A percentile compares a stretch with the other conserved stretches of the same genome.
Evolutionary conservation across 2,329 filamentous ascomycete species (phyloP).

Genomic region (Curvularia sp.): DNA sequence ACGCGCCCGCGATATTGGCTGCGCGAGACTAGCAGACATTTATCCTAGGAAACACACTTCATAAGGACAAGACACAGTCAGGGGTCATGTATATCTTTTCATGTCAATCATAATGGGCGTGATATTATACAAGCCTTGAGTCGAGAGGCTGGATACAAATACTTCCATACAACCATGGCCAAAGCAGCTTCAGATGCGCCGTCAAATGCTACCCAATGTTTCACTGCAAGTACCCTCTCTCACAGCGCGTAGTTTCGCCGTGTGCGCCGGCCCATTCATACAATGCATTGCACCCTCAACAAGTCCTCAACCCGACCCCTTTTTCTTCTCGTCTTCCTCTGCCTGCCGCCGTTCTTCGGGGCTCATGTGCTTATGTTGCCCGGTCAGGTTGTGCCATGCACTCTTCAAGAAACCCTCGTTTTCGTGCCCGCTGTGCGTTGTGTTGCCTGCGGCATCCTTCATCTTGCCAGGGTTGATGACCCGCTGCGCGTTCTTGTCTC

Average conservation of each 20-base stretch:
- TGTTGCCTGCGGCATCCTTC: slow-evolving; percentile 30
- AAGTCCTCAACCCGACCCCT: slow-evolving; percentile 47
- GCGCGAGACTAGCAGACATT: slow-evolving; percentile 8
- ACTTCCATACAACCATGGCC: slow-evolving; percentile 32
- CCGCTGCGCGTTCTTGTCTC: slow-evolving; percentile 87
- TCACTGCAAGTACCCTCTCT: slow-evolving; percentile 19
- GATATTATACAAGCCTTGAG: slow-evolving; percentile 44
- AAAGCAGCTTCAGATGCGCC: slow-evolving; percentile 27
- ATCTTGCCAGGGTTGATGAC: slow-evolving; percentile 81
- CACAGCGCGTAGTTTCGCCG: slow-evolving; percentile 16
- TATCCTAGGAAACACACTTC: neutral
- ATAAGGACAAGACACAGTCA: neutral
- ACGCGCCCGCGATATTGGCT: slow-evolving; percentile 37
- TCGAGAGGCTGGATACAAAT: slow-evolving; percentile 42
- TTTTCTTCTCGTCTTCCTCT: slow-evolving; percentile 42
- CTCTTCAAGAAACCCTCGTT: slow-evolving; percentile 91
- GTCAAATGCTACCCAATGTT: slow-evolving; percentile 41
- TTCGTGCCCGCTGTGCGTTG: slow-evolving; percentile 61
- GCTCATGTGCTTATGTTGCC: slow-evolving; percentile 61
- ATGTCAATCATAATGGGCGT: slow-evolving; percentile 10
- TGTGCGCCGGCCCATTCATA: slow-evolving; percentile 23
- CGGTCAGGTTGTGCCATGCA: slow-evolving; percentile 91
- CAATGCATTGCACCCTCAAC: slow-evolving; percentile 1
- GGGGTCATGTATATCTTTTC: neutral
- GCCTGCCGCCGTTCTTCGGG: slow-evolving; percentile 45